Evolutionary conservation across 2,329 filamentous ascomycete genomes (phyloP), one percentile per base, ranked within the genome.

Genomic region (Aspergillus pseudonomiae): DNA sequence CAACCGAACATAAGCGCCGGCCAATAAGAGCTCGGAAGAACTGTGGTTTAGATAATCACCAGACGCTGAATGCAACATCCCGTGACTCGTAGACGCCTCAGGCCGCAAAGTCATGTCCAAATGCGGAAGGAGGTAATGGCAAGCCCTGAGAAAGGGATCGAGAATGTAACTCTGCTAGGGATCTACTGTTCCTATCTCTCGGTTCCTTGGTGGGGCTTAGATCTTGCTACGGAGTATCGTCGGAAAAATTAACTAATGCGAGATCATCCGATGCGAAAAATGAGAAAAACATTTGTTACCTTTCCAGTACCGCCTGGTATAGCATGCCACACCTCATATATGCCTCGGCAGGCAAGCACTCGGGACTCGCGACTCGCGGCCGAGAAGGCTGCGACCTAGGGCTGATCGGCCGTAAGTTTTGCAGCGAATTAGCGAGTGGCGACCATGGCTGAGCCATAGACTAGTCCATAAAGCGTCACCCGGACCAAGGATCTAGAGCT

Each of bases 401-500:
- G 14, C 16, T n/a, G 48, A 52, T 32, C 28, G 48, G 48, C 28
- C 28, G 48, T 28, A 52, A 34, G 7, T 21, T n/a, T 19, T 52
- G 16, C 48, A 32, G 28, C 7, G 4, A 19, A 7, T n/a, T 6
- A 41, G 52, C 52, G 30, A 36, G 32, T 11, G 21, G 10, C 39
- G 62, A 62, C 62, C 62, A 54, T 59, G 62, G 64, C 24, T 30
- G 46, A 41, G 12, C 4, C 21, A 28, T 60, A 53, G 62, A 50
- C 62, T 63, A 57, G 57, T 63, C 64, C 59, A 57, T 41, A n/a
- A 63, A 41, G 21, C 30, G 39, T 34, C 34, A 55, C 30, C 39
- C 16, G 34, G 52, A 48, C 36, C 41, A 45, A 43, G 43, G 34
- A 30, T 53, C 54, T 19, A 48, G 46, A 32, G n/a, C 53, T 39